Evolutionary conservation across 1,139 yeast species (phyloP).

Genomic region (Yamadazyma dendronema): DNA sequence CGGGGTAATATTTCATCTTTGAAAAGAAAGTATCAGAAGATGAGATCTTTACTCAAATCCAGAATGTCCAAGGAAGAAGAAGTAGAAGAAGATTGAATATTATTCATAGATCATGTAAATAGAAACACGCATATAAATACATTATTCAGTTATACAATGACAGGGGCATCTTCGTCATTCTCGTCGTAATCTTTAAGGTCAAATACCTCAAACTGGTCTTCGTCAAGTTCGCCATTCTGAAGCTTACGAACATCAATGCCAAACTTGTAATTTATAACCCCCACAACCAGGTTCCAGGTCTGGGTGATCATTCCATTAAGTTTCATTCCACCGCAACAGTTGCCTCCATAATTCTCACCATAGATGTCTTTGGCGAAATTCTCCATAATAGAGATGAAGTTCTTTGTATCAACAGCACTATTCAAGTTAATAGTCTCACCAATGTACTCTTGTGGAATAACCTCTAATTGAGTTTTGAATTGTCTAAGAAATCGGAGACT

Average conservation of each 20-base stretch:
- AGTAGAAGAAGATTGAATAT: neutral
- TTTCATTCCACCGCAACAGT: constrained; percentile 23
- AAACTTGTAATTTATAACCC: constrained; percentile 14
- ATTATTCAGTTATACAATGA: constrained; percentile 17
- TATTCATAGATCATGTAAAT: neutral
- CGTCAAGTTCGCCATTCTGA: constrained; percentile 14
- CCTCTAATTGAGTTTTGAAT: constrained; percentile 19
- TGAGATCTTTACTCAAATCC: constrained; percentile 1
- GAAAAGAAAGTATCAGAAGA: constrained; percentile 9
- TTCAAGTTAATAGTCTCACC: constrained; percentile 16
- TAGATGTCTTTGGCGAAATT: constrained; percentile 21
- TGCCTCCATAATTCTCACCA: constrained; percentile 12
- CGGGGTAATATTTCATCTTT: constrained; percentile 25
- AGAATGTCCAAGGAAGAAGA: too few relatives aligned
- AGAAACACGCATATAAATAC: neutral
- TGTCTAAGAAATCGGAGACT: constrained; percentile 15
- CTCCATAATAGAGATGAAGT: constrained; percentile 19
- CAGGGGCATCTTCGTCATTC: constrained; percentile 31
- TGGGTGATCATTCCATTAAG: constrained; percentile 19
- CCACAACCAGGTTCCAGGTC: constrained; percentile 18
- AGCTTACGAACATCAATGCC: constrained; percentile 16
- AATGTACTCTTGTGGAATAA: constrained; percentile 26
- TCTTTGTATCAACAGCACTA: constrained; percentile 19
- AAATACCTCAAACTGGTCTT: constrained; percentile 23
- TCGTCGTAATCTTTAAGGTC: constrained; percentile 21